Evolutionary conservation across 768 basidiomycete genomes (phyloP).

Genomic region (Saitozyma sp.): DNA sequence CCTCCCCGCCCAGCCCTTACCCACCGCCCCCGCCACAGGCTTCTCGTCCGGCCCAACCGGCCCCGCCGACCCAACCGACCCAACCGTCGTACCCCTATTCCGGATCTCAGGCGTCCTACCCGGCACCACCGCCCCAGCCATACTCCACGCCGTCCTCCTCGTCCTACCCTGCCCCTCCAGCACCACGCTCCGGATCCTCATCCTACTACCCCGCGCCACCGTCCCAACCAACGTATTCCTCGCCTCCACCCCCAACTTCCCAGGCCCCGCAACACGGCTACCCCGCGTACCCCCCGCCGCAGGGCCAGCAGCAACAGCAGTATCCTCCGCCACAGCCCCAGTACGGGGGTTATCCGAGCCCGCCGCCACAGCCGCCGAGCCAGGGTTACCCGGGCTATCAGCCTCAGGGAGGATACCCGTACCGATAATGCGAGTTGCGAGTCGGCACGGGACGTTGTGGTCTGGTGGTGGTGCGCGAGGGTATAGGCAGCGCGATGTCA

Average conservation of each 20-base stretch:
- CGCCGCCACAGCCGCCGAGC: conserved; percentile 3
- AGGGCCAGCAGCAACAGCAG: conserved; percentile 10
- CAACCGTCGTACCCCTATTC: conserved; percentile 76
- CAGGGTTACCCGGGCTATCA: background rate
- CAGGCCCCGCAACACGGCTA: conserved; percentile 23
- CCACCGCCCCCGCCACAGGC: conserved; percentile 61
- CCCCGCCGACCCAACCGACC: conserved; percentile 64
- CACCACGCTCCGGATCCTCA: conserved; percentile 7
- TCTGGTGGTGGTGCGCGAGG: no score
- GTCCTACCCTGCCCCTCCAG: conserved; percentile 12
- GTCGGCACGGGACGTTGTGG: no score
- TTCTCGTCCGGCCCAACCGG: conserved; percentile 27
- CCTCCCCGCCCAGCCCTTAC: conserved; percentile 52
- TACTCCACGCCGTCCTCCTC: conserved; percentile 10
- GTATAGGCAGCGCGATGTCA: no score
- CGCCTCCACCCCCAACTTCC: conserved; percentile 14
- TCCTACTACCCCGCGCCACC: conserved; percentile 17
- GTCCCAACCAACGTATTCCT: conserved; percentile 15
- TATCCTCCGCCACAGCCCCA: conserved; percentile 1
- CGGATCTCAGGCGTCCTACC: conserved; percentile 78
- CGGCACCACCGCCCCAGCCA: conserved; percentile 81
- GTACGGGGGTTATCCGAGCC: conserved; percentile 1
- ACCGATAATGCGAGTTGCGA: background rate
- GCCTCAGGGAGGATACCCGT: conserved; percentile 21
- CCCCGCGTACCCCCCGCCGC: conserved; percentile 17